These are phyloP conservation scores for Aciculoconidium aculeatum DNA, from an alignment of 805 yeast genomes.

Conservation along the genomic window DNA sequence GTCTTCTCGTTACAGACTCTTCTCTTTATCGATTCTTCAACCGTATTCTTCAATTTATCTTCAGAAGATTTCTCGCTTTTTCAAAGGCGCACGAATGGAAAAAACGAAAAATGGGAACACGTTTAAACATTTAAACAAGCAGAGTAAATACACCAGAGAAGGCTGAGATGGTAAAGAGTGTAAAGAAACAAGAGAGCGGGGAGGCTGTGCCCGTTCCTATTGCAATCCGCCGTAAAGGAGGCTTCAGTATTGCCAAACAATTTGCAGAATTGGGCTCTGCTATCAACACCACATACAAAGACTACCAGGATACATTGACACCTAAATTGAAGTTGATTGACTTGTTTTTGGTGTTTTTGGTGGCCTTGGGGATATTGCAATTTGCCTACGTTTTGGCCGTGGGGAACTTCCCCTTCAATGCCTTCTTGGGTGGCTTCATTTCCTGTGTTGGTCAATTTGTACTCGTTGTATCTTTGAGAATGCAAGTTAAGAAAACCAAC, in stretches of 20 bases:
- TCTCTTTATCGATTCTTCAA: too few relatives aligned
- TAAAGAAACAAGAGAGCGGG: too few relatives aligned
- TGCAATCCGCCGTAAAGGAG: too few relatives aligned
- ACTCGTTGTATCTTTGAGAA: slow-evolving; percentile 71
- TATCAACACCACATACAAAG: slow-evolving; percentile 27
- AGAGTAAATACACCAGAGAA: too few relatives aligned
- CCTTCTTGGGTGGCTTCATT: slow-evolving; percentile 88
- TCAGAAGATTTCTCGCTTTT: too few relatives aligned
- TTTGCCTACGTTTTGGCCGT: slow-evolving; percentile 69
- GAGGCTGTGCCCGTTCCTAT: too few relatives aligned
- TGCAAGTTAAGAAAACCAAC: slow-evolving; percentile 41
- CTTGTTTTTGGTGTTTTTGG: slow-evolving; percentile 66
- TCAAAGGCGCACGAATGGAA: too few relatives aligned
- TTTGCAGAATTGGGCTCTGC: slow-evolving; percentile 24
- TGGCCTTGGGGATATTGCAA: slow-evolving; percentile 70
- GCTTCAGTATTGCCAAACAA: slow-evolving; percentile 10
- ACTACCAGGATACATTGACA: slow-evolving; percentile 30
- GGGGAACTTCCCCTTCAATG: slow-evolving; percentile 95
- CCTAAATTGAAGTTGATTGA: slow-evolving; percentile 66
- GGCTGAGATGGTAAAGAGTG: too few relatives aligned
- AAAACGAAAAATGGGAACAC: too few relatives aligned
- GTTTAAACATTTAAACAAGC: too few relatives aligned
- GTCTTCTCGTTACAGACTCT: too few relatives aligned
- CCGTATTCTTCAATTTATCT: too few relatives aligned
- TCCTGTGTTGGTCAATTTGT: slow-evolving; percentile 95